Conservation (phyloP, 164 flowering plant genomes). For the Taxillus chinensis region DNA sequence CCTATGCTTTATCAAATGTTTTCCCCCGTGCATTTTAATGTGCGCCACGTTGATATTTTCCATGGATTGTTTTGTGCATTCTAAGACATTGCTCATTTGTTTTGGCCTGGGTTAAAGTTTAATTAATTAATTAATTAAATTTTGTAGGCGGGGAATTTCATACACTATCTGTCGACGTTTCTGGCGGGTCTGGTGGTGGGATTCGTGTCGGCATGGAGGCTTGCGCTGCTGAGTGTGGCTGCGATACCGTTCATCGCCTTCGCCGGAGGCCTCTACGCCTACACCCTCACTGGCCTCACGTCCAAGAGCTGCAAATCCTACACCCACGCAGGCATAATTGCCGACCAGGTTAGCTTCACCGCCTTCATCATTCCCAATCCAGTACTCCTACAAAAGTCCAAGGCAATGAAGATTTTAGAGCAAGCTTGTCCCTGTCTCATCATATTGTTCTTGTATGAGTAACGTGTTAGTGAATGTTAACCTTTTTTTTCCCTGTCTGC, state of each 20-base stretch:
- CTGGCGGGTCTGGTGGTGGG: conserved; percentile 98
- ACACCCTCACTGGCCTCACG: conserved; percentile 87
- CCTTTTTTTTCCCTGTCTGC: no score
- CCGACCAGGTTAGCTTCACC: conserved; percentile 67
- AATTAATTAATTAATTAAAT: no score
- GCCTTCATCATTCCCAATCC: background rate
- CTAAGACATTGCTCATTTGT: no score
- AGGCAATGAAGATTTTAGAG: background rate
- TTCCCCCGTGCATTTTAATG: no score
- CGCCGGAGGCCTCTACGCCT: conserved; percentile 91
- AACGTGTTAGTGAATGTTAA: background rate
- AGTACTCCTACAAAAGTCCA: background rate
- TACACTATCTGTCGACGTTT: conserved; percentile 91
- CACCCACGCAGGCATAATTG: conserved; percentile 81
- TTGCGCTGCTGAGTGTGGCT: conserved; percentile 87
- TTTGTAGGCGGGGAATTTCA: conserved; percentile 87
- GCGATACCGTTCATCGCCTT: conserved; percentile 97
- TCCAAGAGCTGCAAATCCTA: conserved; percentile 92
- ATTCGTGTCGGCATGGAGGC: conserved; percentile 88
- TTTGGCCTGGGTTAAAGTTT: no score
- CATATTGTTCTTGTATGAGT: conserved; percentile 3
- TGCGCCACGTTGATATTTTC: no score
- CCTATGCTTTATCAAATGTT: no score
- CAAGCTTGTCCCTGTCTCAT: background rate
- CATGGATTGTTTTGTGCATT: no score